phyloP scores from a whole-genome alignment of 768 basidiomycete species.

The Sarcodon sp. region DNA sequence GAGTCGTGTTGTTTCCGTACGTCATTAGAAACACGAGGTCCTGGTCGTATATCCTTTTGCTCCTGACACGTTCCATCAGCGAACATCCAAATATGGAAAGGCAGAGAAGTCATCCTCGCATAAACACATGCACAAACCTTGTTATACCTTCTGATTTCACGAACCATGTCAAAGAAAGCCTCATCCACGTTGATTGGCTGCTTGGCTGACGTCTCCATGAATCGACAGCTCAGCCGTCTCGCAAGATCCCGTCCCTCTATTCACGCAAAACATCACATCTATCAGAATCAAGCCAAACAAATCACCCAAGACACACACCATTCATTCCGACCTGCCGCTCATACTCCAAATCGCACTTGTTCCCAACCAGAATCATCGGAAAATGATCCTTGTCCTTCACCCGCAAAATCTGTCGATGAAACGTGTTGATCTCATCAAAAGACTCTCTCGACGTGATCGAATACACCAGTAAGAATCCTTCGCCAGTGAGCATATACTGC shows the following conservation, averaged over 20 bases:
- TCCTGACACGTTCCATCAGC: constrained; percentile 12
- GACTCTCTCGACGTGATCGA: constrained; percentile 95
- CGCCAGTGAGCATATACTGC: constrained; percentile 97
- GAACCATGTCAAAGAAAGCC: constrained; percentile 85
- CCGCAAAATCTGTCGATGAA: constrained; percentile 92
- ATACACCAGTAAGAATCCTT: constrained; percentile 96
- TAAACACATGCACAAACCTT: constrained; percentile 36
- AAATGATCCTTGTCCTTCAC: constrained; percentile 95
- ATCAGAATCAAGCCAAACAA: not conserved
- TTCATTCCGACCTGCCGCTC: constrained; percentile 83
- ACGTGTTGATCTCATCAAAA: constrained; percentile 92
- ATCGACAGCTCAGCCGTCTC: constrained; percentile 86
- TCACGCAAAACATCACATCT: not conserved
- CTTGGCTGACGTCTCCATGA: constrained; percentile 94
- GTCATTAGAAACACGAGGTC: constrained; percentile 38
- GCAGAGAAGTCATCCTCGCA: not conserved
- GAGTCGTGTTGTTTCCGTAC: constrained; percentile 20
- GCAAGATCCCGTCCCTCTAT: constrained; percentile 96
- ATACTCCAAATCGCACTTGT: constrained; percentile 93
- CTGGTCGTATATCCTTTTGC: constrained; percentile 71
- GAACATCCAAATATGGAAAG: not conserved
- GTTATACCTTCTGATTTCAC: constrained; percentile 90
- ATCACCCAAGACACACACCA: constrained; percentile 36
- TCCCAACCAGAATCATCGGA: constrained; percentile 95
- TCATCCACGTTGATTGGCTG: constrained; percentile 95